Base-by-base conservation (phyloP, 2,329 filamentous ascomycete genomes). In the Rhinocladiella mackenziei region DNA sequence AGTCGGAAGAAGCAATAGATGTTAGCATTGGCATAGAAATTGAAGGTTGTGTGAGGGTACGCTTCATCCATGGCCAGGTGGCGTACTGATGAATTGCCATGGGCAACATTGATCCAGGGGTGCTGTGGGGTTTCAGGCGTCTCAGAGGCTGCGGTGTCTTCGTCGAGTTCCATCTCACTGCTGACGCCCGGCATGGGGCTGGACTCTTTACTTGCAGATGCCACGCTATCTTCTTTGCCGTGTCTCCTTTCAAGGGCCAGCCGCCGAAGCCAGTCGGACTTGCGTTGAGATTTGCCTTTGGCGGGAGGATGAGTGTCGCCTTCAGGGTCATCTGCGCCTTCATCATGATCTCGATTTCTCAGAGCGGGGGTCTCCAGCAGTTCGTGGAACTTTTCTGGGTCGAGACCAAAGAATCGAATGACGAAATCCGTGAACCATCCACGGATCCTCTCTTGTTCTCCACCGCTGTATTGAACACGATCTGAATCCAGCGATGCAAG, bases 1-100 rank as follows among this genome's bases (percentile, higher is more conserved):
- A 95, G 83, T 56, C 84, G 86, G 71, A 98, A 85, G 74, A 98
- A 97, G 66, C 92, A 89, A 62, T 89, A 95, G 48, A 98, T 83
- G 3, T 84, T 87, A 58, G 88, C 79, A 64, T 96, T 97, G 63
- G 83, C 84, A 70, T 94, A 98, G 62, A 97, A 80, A 62, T 91
- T 91, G 71, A 88, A 94, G 66, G 80, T 82, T 8, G 81, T 81
- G 34, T 89, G 85, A 55, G 77, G 76, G 66, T 92, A 94, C 45
- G 86, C 82, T 39, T 89, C 85, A 50, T 95, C 88, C 30, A 78
- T 49, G 68, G 84, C 72, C 76, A 91, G 67, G 23, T 55, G 58
- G 75, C 78, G 55, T 77, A 80, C 28, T 70, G 75, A 60, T 73
- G 78, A 63, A 60, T 77, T 73, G 30, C 73, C 64, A 70, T 73